phyloP scores from a whole-genome alignment of 345 rosid genomes.

The Excoecaria cochinchinensis region DNA sequence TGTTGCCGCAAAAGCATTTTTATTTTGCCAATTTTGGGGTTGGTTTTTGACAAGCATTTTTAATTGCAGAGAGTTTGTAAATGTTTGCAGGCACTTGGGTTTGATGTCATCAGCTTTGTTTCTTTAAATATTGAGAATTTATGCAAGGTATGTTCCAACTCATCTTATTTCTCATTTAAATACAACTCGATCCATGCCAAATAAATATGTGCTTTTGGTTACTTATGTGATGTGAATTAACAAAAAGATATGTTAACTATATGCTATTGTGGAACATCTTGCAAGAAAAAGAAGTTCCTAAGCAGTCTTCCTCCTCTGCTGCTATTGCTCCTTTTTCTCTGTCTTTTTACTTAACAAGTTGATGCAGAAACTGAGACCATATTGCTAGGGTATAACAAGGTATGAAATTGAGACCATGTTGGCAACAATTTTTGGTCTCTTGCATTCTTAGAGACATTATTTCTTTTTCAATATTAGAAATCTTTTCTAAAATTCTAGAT shows the following conservation, averaged over 20 bases:
- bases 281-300: background rate
- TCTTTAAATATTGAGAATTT: conserved; percentile 50
- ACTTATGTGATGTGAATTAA: too few relatives aligned
- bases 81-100: conserved; percentile 58
- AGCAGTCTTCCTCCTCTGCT: background rate
- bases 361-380: too few relatives aligned
- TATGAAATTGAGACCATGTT: background rate
- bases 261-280: background rate
- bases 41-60: background rate
- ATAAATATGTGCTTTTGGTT: background rate
- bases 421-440: background rate
- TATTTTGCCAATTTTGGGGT: background rate
- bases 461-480: background rate
- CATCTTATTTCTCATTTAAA: background rate
- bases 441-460: background rate
- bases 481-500: background rate
- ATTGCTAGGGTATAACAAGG: background rate
- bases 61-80: conserved; percentile 65
- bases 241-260: background rate
- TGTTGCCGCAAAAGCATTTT: background rate
- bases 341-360: background rate
- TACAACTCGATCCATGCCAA: background rate
- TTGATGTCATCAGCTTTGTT: conserved; percentile 59
- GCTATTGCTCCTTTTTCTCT: too few relatives aligned
- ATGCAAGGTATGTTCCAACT: conserved; percentile 56